These are phyloP conservation scores for Cutaneotrichosporon arboriforme DNA, from an alignment of 1,284 basidiomycete species.

Conservation along the genomic window DNA sequence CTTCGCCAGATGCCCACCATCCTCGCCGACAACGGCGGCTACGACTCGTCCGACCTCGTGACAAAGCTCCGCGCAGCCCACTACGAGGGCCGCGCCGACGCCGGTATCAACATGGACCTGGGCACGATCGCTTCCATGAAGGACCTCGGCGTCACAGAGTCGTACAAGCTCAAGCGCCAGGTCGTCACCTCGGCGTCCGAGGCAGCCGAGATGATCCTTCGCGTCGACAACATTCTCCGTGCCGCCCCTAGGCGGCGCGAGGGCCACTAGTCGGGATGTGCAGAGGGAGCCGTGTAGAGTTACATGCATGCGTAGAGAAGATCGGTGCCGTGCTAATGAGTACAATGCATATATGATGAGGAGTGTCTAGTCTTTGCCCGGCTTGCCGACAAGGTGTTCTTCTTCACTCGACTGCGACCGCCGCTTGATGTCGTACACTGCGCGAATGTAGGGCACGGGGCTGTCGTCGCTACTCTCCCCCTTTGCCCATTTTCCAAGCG, in stretches of 20 bases:
- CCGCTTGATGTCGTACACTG: constrained; percentile 18
- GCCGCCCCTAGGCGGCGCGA: constrained; percentile 57
- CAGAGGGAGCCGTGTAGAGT: not conserved
- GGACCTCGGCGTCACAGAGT: constrained; percentile 84
- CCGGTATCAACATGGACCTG: constrained; percentile 89
- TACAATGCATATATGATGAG: too few species aligned
- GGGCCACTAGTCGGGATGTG: constrained; percentile 32
- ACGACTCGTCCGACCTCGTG: constrained; percentile 94
- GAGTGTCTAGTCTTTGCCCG: too few species aligned
- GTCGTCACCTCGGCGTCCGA: constrained; percentile 92
- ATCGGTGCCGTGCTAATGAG: too few species aligned
- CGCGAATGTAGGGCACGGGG: constrained; percentile 32
- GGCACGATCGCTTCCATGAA: constrained; percentile 84
- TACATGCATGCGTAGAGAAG: constrained; percentile 4
- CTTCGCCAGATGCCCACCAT: constrained; percentile 87
- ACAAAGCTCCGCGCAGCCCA: constrained; percentile 86
- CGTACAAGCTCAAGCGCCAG: constrained; percentile 94
- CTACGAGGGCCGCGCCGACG: constrained; percentile 76
- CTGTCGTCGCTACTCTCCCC: constrained; percentile 22
- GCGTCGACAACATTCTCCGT: constrained; percentile 56
- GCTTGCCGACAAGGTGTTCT: too few species aligned
- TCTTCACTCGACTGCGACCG: not conserved
- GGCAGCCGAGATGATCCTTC: constrained; percentile 78
- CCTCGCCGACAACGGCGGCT: constrained; percentile 94
- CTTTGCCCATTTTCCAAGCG: constrained; percentile 57